Evolutionary conservation across 441 rosid genomes (phyloP).

Genomic region (Aquilaria agallochum): DNA sequence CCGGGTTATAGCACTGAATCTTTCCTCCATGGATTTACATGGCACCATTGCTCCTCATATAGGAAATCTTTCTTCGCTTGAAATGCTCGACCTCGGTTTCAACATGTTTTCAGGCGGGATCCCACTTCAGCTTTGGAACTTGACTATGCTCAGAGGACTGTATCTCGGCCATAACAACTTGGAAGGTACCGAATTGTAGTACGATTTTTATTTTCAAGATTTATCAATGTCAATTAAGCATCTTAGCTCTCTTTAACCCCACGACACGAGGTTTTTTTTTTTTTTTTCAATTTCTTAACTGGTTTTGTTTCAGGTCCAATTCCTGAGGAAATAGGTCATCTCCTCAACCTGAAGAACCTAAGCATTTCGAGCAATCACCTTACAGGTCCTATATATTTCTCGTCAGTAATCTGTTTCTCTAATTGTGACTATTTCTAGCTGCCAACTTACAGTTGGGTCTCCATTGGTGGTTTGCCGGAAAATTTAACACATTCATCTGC

Average conservation of each 20-base stretch:
- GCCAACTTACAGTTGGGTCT: background rate
- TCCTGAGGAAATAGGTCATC: conserved; percentile 2
- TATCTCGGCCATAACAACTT: background rate
- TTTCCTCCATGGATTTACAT: conserved; percentile 9
- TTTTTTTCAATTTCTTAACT: no score
- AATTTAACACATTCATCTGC: background rate
- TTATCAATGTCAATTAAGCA: no score
- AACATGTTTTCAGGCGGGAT: background rate
- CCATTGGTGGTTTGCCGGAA: background rate
- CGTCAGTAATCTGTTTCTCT: no score
- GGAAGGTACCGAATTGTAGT: no score
- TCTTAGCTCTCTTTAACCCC: no score
- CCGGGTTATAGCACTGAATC: conserved; percentile 12
- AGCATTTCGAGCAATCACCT: background rate
- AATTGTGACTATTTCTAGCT: background rate
- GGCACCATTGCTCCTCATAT: conserved; percentile 16
- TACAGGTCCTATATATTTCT: background rate
- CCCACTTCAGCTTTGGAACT: conserved; percentile 3
- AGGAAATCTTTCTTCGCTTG: conserved; percentile 5
- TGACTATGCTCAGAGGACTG: background rate
- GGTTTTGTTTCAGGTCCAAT: background rate
- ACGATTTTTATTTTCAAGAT: no score
- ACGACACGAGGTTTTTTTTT: background rate
- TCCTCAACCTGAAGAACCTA: background rate
- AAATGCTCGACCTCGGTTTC: background rate